Base-by-base conservation (phyloP, 768 basidiomycete genomes). In the Nevesoporus exiguus region DNA sequence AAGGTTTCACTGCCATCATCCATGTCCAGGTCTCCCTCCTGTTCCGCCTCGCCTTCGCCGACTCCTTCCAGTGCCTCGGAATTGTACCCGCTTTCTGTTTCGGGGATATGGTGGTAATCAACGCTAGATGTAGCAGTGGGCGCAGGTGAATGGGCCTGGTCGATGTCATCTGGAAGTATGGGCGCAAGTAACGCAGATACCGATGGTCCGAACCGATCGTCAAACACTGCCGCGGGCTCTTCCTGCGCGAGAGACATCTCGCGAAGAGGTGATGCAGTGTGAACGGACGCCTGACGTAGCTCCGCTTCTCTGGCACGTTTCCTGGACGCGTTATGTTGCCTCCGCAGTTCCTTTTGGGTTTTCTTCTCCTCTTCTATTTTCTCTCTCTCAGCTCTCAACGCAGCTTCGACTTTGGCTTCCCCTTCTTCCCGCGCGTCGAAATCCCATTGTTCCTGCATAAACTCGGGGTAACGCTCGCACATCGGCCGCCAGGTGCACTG, bases 401-500 rank as follows among this genome's bases (percentile, higher is more conserved):
- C 66, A 8, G 74, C 73, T 9, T 77, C 79, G 14, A 66, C 58
- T 43, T 76, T 77, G 4, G 84, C 83, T 59, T 85, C 83, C 24
- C 78, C 77, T 64, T 94, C 95, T 56, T 96, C 93, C 29, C 74
- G 69, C n/a, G 76, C 81, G 60, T 94, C 92, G 47, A 91, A 70
- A 7, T 71, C 78, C 80, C 84, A 85, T 66, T 95, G 90, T 67
- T 97, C 94, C 45, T 74, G 73, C 79, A 89, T 85, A 63, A 83
- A 97, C 67, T 96, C 92, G 19, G 77, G 50, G 70, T 96, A 98
- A 8, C 95, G 84, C 50, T 97, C 93, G 57, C 76, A 83, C 42
- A 90, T 77, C 2, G 96, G 90, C 22, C 86, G 80, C 88, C 92
- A 95, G 0, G 77, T 83, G 31, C 71, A 76, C 36, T 64, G 51